Conservation (phyloP, 345 rosid genomes). For the Heritiera littoralis region DNA sequence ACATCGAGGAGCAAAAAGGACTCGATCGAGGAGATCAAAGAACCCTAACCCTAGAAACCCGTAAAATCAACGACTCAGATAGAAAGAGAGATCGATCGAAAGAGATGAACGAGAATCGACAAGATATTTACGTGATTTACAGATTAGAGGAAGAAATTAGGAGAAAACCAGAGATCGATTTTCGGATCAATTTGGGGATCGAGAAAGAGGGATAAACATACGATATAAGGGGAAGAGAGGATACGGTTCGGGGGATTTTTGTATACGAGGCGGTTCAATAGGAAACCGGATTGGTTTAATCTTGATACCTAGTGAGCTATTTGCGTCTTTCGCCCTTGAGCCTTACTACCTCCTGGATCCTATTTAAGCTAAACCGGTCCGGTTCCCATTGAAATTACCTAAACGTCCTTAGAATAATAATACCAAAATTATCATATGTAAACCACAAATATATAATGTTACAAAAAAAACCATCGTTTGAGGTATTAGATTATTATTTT, state of each 20-base stretch:
- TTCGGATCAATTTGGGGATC: slow-evolving; percentile 10
- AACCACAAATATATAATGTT: too few relatives aligned
- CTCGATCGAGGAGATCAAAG: slow-evolving; percentile 4
- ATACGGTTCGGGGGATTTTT: slow-evolving; percentile 12
- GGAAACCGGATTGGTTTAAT: slow-evolving; percentile 8
- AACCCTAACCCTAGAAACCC: slow-evolving; percentile 49
- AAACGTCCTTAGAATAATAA: neutral
- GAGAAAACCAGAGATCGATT: slow-evolving; percentile 12
- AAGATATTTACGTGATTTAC: slow-evolving; percentile 7
- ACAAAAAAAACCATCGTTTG: too few relatives aligned
- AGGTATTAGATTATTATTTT: too few relatives aligned
- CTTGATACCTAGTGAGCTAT: too few relatives aligned
- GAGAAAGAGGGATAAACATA: neutral
- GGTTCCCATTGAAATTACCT: neutral
- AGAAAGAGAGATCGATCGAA: slow-evolving; percentile 23
- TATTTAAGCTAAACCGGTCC: neutral
- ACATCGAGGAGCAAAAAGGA: slow-evolving; percentile 18
- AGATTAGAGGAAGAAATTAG: neutral
- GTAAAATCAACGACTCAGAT: neutral
- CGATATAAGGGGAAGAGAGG: neutral
- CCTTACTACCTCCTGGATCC: neutral
- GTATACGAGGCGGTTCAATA: slow-evolving; percentile 11
- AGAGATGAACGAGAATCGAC: slow-evolving; percentile 22
- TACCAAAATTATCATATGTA: neutral
- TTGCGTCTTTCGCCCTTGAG: neutral